A percentile compares a stretch with the other conserved stretches of the same genome.
phyloP scores from a whole-genome alignment of 257 asterid genomes.

The Salvia rosmarinus region DNA sequence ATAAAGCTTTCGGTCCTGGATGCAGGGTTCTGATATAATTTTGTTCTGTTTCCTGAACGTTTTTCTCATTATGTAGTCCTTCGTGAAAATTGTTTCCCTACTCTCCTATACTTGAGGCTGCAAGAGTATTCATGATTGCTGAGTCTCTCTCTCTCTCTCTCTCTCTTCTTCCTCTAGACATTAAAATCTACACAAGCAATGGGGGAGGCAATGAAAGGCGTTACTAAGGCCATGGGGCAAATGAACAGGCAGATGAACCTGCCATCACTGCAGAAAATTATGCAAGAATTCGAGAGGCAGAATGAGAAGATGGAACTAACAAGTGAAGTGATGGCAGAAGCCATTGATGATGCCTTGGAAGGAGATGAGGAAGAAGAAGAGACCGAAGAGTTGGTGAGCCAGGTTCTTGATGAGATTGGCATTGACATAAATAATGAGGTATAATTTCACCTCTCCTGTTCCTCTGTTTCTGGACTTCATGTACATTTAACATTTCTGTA shows the following conservation, averaged over 20 bases:
- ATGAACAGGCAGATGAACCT: slow-evolving; percentile 99
- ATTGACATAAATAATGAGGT: slow-evolving; percentile 90
- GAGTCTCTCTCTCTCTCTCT: neutral
- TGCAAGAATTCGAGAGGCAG: slow-evolving; percentile 98
- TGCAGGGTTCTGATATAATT: slow-evolving; percentile 13
- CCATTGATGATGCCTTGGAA: slow-evolving; percentile 97
- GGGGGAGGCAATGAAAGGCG: slow-evolving; percentile 99
- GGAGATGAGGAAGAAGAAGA: slow-evolving; percentile 99
- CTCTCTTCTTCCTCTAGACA: slow-evolving; percentile 52
- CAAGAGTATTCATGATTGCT: slow-evolving; percentile 6
- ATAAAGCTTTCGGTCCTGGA: slow-evolving; percentile 5
- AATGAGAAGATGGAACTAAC: slow-evolving; percentile 95
- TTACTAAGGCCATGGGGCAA: slow-evolving; percentile 97
- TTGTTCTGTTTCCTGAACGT: neutral
- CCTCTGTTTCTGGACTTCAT: neutral
- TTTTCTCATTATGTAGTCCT: slow-evolving; percentile 1
- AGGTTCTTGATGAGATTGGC: slow-evolving; percentile 98
- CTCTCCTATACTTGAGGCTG: neutral
- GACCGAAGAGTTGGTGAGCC: slow-evolving; percentile 91
- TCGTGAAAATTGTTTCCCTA: neutral
- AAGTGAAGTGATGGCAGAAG: slow-evolving; percentile 97
- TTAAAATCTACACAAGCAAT: slow-evolving; percentile 97
- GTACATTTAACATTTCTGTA: neutral
- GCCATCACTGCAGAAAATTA: slow-evolving; percentile 91
- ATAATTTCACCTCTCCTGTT: slow-evolving; percentile 18